Evolutionary conservation across 306 rosid species (phyloP).

Genomic region (Erythrophleum fordii): DNA sequence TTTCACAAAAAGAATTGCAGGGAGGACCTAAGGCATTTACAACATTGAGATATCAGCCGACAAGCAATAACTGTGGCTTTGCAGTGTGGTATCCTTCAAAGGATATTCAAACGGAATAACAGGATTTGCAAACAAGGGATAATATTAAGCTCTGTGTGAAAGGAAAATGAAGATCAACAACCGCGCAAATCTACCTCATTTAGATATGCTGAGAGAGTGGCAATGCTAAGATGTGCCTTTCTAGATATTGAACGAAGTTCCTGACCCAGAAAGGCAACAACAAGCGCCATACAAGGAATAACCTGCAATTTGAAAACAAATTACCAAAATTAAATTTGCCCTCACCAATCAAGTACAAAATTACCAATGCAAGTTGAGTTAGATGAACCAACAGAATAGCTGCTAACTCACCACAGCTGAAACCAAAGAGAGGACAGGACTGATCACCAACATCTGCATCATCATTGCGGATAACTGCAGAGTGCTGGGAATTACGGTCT

Average conservation of each 20-base stretch:
- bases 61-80: background rate
- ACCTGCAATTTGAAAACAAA: conserved; percentile 50
- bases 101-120: conserved; percentile 15
- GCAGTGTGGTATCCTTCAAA: background rate
- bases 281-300: conserved; percentile 76
- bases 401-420: conserved; percentile 70
- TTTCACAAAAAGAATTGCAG: conserved; percentile 86
- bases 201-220: conserved; percentile 82
- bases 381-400: background rate
- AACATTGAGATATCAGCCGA: conserved; percentile 21
- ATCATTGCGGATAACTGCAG: conserved; percentile 82
- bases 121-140: conserved; percentile 10
- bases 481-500: conserved; percentile 84
- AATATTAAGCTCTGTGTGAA: background rate
- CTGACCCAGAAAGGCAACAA: conserved; percentile 69
- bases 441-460: conserved; percentile 70
- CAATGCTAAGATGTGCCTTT: conserved; percentile 65
- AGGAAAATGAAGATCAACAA: background rate
- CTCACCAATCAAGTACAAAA: background rate
- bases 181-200: conserved; percentile 64
- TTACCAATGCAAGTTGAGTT: background rate
- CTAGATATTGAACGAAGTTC: conserved; percentile 72
- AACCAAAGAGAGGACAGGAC: conserved; percentile 74
- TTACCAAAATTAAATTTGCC: conserved; percentile 29
- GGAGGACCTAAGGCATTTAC: conserved; percentile 61